Evolutionary conservation across 2,329 filamentous ascomycete species (phyloP).

Genomic region (Polytolypa hystricis): DNA sequence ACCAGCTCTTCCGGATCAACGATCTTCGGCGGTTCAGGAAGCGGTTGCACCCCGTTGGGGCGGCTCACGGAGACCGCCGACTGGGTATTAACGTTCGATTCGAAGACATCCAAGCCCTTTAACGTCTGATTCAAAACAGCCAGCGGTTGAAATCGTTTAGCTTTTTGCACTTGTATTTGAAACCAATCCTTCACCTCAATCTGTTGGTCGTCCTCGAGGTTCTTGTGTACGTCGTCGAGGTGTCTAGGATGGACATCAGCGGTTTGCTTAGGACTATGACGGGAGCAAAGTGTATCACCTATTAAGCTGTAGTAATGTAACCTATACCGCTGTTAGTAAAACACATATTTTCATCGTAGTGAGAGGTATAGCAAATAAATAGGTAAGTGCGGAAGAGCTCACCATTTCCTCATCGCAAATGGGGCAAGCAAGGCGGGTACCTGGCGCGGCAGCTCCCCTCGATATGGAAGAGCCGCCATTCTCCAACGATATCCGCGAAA

Average conservation of each 20-base stretch:
- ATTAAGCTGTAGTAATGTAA: conserved; percentile 88
- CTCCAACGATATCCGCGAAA: conserved; percentile 65
- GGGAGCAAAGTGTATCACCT: conserved; percentile 36
- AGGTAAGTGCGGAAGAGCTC: conserved; percentile 10
- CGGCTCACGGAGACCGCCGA: conserved; percentile 24
- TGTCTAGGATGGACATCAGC: conserved; percentile 39
- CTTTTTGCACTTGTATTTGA: conserved; percentile 85
- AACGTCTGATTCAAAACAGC: conserved; percentile 89
- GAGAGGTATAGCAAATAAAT: background rate
- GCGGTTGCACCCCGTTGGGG: conserved; percentile 15
- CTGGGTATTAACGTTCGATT: conserved; percentile 64
- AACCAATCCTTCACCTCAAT: conserved; percentile 97
- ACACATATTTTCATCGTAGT: background rate
- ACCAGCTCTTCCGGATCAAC: conserved; percentile 83
- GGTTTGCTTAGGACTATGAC: conserved; percentile 15
- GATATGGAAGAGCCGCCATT: conserved; percentile 40
- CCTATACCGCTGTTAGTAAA: conserved; percentile 38
- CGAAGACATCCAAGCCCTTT: conserved; percentile 84
- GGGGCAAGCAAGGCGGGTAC: conserved; percentile 72
- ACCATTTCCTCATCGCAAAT: conserved; percentile 99
- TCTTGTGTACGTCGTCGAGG: conserved; percentile 81
- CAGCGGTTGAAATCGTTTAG: conserved; percentile 83
- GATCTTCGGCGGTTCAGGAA: conserved; percentile 26
- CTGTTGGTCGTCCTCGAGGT: conserved; percentile 76
- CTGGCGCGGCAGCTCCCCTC: conserved; percentile 43